Evolutionary conservation across 768 basidiomycete species (phyloP), one percentile per base, ranked within the genome.

Genomic region (Chiua virens): DNA sequence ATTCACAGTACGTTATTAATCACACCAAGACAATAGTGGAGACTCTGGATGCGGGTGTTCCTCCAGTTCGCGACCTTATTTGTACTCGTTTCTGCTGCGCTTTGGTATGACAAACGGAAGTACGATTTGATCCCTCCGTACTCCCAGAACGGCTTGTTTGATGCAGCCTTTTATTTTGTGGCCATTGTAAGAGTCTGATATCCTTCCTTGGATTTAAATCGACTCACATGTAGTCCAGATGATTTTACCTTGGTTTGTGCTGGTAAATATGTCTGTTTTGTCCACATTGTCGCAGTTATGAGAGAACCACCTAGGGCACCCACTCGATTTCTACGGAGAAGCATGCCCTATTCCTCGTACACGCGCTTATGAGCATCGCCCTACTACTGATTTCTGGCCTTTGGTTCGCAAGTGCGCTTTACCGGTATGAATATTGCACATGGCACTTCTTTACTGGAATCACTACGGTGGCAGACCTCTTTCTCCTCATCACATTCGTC

Each of bases 51-150:
- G 52, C 78, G 73, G 6, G 79, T 77, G 28, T 69, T 62, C 52
- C 57, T 81, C 13, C 79, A 81, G 30, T 70, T 82, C 5, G 63
- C 77, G 2, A 65, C 66, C 6, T 82, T 83, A 63, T 81, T 83
- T 58, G 70, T 71, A 3, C 38, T 82, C 6, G 73, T 76, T 8
- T 73, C 76, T 15, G 69, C 75, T 3, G 72, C 63, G 2, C 61
- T 80, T 51, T 83, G 81, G 81, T 71, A 79, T 20, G 70, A 74
- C 55, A 78, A 79, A 59, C 69, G 79, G 8, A 71, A 68, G 21
- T 66, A 66, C 38, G 71, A 71, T 1, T 49, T 64, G 11, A 64
- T 78, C 34, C 43, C 47, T 13, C 54, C 77, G n/a, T 68, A 73
- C 20, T 50, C 64, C 0, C 68, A 75, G 48, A 57, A 64, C 32